Evolutionary conservation across 164 flowering plant species (phyloP).

Genomic region (Saururus chinensis): DNA sequence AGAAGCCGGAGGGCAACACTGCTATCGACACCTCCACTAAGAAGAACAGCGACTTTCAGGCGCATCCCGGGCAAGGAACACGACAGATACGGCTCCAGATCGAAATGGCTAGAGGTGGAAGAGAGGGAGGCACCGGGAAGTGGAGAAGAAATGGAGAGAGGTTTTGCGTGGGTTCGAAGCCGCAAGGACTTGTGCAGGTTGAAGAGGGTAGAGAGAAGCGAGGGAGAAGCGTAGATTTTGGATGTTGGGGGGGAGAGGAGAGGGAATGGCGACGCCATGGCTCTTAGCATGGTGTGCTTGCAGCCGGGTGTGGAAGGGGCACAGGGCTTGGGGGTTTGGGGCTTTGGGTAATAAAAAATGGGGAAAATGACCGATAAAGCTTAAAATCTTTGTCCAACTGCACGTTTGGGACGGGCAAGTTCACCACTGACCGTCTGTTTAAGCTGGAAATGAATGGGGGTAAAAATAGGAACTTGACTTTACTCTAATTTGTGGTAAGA

Average conservation of each 20-base stretch:
- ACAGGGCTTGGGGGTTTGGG: slow-evolving; percentile 86
- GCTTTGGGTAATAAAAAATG: slow-evolving; percentile 93
- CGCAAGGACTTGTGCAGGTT: neutral
- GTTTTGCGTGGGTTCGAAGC: neutral
- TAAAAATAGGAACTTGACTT: too few relatives aligned
- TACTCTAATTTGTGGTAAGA: neutral
- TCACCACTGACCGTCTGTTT: too few relatives aligned
- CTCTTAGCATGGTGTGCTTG: slow-evolving; percentile 9
- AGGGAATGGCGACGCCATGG: slow-evolving; percentile 15
- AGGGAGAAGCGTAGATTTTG: slow-evolving; percentile 3
- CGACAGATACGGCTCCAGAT: slow-evolving; percentile 38
- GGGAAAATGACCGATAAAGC: slow-evolving; percentile 89
- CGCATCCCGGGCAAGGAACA: slow-evolving; percentile 53
- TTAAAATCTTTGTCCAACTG: neutral
- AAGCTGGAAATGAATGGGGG: too few relatives aligned
- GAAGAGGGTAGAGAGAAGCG: neutral
- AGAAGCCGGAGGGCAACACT: slow-evolving; percentile 90
- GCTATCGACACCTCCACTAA: slow-evolving; percentile 97
- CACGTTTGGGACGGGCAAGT: too few relatives aligned
- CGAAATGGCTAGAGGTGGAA: slow-evolving; percentile 2
- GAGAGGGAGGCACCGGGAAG: neutral
- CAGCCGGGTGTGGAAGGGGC: neutral
- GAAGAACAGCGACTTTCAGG: slow-evolving; percentile 70
- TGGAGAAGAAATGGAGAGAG: slow-evolving; percentile 9
- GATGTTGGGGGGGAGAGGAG: slow-evolving; percentile 8